phyloP scores from a whole-genome alignment of 2,329 filamentous ascomycete species.

The Fusarium sp. region DNA sequence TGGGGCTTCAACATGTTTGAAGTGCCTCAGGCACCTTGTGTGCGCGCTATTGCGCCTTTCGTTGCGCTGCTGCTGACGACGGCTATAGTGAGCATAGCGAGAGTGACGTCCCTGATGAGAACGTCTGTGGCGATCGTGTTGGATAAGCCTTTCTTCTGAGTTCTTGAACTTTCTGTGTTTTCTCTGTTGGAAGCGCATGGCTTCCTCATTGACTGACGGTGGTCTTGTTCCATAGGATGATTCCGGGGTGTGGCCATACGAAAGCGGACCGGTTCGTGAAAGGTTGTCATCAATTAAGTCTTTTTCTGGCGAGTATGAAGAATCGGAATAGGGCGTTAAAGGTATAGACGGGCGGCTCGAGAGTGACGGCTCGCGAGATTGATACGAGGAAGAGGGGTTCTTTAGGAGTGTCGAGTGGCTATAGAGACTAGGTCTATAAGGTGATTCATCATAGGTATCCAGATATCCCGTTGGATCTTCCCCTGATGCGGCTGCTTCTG shows the following conservation, averaged over 20 bases:
- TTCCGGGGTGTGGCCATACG: slow-evolving; percentile 17
- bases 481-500: neutral
- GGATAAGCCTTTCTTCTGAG: neutral
- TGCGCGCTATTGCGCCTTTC: neutral
- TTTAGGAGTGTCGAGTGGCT: slow-evolving; percentile 3
- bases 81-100: slow-evolving; percentile 10
- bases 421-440: neutral
- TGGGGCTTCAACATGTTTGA: neutral
- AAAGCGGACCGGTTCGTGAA: neutral
- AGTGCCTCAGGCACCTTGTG: neutral
- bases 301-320: neutral
- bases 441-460: neutral
- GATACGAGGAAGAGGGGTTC: neutral
- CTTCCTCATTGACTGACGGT: slow-evolving; percentile 24
- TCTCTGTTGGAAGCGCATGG: neutral
- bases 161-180: neutral
- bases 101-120: neutral
- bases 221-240: slow-evolving; percentile 24
- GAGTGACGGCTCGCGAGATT: slow-evolving; percentile 4
- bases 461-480: neutral
- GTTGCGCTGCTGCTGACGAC: neutral
- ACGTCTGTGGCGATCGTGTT: slow-evolving; percentile 10
- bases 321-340: neutral
- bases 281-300: slow-evolving; percentile 20
- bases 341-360: neutral